Base-by-base conservation (phyloP, 192 early-diverging fungal genomes). In the Gamsiella multidivaricata region DNA sequence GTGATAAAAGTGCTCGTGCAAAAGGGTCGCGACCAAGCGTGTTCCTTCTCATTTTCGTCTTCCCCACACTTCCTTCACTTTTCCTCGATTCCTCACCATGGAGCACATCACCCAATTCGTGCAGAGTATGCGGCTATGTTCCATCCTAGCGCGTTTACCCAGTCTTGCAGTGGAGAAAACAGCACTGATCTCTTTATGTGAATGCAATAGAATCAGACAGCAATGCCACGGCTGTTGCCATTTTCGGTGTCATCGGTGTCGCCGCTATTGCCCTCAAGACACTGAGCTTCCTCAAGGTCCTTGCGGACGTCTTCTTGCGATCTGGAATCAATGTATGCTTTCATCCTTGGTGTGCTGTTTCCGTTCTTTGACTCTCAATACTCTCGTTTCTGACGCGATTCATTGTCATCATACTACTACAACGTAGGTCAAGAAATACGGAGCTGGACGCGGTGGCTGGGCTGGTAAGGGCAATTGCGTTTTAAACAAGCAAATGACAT, bases 281-380 rank as follows among this genome's bases (percentile, higher is more conserved):
- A 20, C 51, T 83, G 33, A 73, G 79, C 33, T 69, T 87, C 45
- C 57, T 84, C 31, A 84, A 82, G 45, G 52, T 85, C 34, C 39
- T 85, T 15, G 49, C 81, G 33, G 84, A 85, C 26, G 37, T 85
- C 37, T 81, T 73, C 43, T 22, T 85, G 31, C 55, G 70, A 43
- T 68, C 81, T 29, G 84, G 84, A 23, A 74, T 82, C 31, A 84
- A 71, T 55, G 82, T 86, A 70, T 55, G 73, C 61, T n/a, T 41
- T n/a, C 17, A 26, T 39, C 34, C 31, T 23, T 34, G 9, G 28
- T 32, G 23, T 18, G 54, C 17, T 55, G 32, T 34, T 20, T 18
- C 32, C 39, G 39, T 10, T 41, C 8, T 14, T 10, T 41, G 7
- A 41, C 14, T 41, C 8, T 7, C 39, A 10, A 41, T 14, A 14